Conservation (phyloP, 768 basidiomycete genomes). For the Serendipita sp. region DNA sequence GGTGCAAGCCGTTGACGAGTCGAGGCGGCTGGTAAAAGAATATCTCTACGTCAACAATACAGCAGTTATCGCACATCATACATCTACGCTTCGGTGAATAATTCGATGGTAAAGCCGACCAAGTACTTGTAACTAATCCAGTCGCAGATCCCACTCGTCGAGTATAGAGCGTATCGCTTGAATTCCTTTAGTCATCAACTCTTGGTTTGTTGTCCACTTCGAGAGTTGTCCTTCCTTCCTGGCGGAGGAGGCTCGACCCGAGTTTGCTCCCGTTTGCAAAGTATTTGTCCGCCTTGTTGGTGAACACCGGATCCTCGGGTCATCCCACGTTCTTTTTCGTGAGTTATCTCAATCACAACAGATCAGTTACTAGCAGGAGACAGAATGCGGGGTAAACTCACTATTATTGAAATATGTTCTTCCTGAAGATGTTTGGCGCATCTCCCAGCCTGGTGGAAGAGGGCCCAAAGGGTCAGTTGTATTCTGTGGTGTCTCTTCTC, state of each 20-base stretch:
- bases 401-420: conserved; percentile 30
- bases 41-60: too few species aligned
- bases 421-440: conserved; percentile 29
- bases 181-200: too few species aligned
- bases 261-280: background rate
- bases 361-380: background rate
- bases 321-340: conserved; percentile 31
- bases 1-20: too few species aligned
- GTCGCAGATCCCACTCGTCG: too few species aligned
- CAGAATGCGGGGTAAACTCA: background rate
- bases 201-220: too few species aligned
- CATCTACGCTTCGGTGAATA: too few species aligned
- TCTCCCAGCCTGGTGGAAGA: conserved; percentile 31
- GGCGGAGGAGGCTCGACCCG: background rate
- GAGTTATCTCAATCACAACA: conserved; percentile 20
- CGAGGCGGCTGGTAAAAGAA: too few species aligned
- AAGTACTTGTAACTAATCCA: too few species aligned
- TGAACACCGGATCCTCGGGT: conserved; percentile 21
- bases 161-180: too few species aligned
- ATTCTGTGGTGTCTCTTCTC: background rate
- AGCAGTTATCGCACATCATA: too few species aligned
- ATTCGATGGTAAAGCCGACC: too few species aligned
- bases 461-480: conserved; percentile 25
- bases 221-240: too few species aligned
- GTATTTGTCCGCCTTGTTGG: background rate